A percentile compares a stretch with the other conserved stretches of the same genome.
Conservation (phyloP, 2,329 filamentous ascomycete species). For the Aspergillus sp. region DNA sequence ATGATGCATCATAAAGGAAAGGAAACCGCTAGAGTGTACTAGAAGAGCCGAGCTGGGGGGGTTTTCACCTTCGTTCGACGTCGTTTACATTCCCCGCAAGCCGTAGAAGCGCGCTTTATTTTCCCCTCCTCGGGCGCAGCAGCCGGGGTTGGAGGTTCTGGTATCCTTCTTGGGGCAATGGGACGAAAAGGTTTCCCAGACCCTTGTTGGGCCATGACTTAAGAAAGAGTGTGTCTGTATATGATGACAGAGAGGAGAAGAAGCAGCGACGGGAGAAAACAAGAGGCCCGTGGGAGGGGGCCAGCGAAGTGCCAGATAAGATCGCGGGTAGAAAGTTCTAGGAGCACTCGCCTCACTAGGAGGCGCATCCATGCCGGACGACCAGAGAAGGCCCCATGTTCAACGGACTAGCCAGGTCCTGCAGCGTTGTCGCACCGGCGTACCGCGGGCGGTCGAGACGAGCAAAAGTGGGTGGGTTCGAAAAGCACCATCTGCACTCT, state of each 20-base stretch:
- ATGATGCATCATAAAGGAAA: background rate
- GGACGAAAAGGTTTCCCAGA: conserved; percentile 29
- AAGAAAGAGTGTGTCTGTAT: conserved; percentile 5
- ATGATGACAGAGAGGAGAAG: background rate
- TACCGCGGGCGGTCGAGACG: background rate
- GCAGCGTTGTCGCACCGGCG: background rate
- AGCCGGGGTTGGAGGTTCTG: conserved; percentile 21
- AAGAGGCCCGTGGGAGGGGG: background rate
- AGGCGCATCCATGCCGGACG: conserved; percentile 17
- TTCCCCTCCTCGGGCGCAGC: conserved; percentile 32
- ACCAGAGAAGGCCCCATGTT: conserved; percentile 10
- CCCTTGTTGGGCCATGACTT: conserved; percentile 32
- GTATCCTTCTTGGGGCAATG: conserved; percentile 33
- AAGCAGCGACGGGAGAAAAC: background rate
- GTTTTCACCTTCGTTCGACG: conserved; percentile 39
- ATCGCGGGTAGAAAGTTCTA: background rate
- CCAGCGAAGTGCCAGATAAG: conserved; percentile 5
- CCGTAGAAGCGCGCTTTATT: conserved; percentile 39
- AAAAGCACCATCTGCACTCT: background rate
- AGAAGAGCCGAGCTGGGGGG: background rate
- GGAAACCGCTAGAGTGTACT: background rate
- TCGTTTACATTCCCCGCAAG: conserved; percentile 41
- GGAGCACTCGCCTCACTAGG: conserved; percentile 15
- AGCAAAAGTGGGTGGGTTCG: background rate
- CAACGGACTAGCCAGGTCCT: conserved; percentile 2